Evolutionary conservation across 106 monocot species (phyloP).

Genomic region (Dioscorea alata): DNA sequence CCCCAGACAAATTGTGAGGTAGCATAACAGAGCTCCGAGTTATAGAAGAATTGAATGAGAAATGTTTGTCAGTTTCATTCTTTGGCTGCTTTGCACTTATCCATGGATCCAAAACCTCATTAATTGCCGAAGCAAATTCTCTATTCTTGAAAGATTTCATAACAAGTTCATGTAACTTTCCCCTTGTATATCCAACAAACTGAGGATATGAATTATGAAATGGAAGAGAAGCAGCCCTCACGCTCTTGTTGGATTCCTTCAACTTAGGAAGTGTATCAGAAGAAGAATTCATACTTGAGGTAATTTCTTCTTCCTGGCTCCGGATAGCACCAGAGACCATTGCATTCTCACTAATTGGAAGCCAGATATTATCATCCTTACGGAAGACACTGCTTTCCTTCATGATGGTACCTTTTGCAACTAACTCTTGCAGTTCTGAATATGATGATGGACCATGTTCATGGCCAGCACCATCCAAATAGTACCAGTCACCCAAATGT

Average conservation of each 20-base stretch:
- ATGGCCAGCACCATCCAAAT: constrained; percentile 84
- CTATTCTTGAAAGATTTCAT: constrained; percentile 97
- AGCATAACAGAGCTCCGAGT: constrained; percentile 50
- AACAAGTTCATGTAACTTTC: constrained; percentile 92
- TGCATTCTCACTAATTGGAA: constrained; percentile 43
- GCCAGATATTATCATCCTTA: constrained; percentile 85
- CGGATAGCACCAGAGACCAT: constrained; percentile 7
- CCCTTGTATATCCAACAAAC: constrained; percentile 80
- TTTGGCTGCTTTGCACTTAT: constrained; percentile 75
- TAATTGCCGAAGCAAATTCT: constrained; percentile 87
- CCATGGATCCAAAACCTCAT: constrained; percentile 99
- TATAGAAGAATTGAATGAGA: constrained; percentile 62
- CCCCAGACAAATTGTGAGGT: constrained; percentile 36
- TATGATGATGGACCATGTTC: constrained; percentile 91
- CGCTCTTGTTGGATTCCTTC: constrained; percentile 1
- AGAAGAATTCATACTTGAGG: constrained; percentile 11
- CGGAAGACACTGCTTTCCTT: constrained; percentile 77
- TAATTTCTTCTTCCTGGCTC: constrained; percentile 17
- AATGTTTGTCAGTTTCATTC: constrained; percentile 72
- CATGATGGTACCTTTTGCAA: constrained; percentile 48
- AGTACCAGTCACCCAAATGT: constrained; percentile 81
- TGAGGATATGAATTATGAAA: constrained; percentile 74
- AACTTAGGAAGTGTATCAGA: background rate
- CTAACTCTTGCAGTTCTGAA: constrained; percentile 62
- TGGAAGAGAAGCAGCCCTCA: constrained; percentile 15